phyloP scores from a whole-genome alignment of 2,329 filamentous ascomycete species.

The Fusarium acutatum region DNA sequence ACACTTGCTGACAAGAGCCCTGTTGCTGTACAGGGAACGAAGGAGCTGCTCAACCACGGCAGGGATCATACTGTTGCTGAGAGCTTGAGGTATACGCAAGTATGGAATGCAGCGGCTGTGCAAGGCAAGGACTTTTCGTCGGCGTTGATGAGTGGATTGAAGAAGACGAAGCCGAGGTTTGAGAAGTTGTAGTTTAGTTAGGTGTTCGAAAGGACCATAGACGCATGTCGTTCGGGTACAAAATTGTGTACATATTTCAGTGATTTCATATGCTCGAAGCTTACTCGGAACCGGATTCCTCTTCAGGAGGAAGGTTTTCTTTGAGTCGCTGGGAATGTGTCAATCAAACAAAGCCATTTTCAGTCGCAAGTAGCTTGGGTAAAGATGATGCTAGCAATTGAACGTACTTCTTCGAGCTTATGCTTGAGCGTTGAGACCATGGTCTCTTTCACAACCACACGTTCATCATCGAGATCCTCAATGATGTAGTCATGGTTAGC shows the following conservation, averaged over 20 bases:
- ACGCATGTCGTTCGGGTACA: not conserved
- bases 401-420: constrained; percentile 72
- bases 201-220: not conserved
- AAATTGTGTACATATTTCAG: not conserved
- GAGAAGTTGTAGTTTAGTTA: constrained; percentile 75
- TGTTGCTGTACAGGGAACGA: constrained; percentile 86
- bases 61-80: constrained; percentile 81
- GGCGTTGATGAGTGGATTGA: constrained; percentile 78
- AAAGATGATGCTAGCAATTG: not conserved
- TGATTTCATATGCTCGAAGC: not conserved
- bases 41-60: constrained; percentile 84
- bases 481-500: constrained; percentile 78
- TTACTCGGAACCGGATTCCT: constrained; percentile 62
- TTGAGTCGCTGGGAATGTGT: constrained; percentile 54
- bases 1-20: constrained; percentile 84
- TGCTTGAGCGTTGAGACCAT: constrained; percentile 74
- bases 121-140: constrained; percentile 81
- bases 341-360: not conserved
- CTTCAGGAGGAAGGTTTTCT: constrained; percentile 60
- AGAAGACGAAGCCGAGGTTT: constrained; percentile 83
- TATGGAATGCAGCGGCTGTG: constrained; percentile 87
- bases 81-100: constrained; percentile 81
- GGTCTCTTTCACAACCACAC: constrained; percentile 77
- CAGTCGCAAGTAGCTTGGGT: not conserved
- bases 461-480: constrained; percentile 81